Conservation (phyloP, 2,329 filamentous ascomycete species). For the Mycosphaerella arachidis region DNA sequence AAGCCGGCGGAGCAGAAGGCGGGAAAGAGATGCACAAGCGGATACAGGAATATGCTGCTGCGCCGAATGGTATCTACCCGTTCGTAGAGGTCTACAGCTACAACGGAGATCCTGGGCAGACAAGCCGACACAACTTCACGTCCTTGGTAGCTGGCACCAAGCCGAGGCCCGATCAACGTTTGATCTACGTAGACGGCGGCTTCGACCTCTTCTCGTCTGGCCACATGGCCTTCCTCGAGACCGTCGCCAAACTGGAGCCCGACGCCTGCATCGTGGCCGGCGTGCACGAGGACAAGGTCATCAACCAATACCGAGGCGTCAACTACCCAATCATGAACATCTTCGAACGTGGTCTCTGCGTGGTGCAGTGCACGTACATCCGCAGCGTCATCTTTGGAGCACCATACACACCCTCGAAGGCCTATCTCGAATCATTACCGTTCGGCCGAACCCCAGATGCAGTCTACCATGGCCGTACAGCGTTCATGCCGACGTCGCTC, state of each 20-base stretch:
- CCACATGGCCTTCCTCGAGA: slow-evolving; percentile 88
- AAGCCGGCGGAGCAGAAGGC: slow-evolving; percentile 60
- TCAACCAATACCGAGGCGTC: slow-evolving; percentile 93
- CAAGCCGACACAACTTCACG: slow-evolving; percentile 25
- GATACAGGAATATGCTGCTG: slow-evolving; percentile 81
- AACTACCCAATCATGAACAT: slow-evolving; percentile 99
- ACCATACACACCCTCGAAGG: slow-evolving; percentile 76
- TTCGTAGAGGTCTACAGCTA: slow-evolving; percentile 85
- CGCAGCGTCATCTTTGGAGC: slow-evolving; percentile 84
- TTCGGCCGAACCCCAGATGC: slow-evolving; percentile 57
- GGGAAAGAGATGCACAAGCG: slow-evolving; percentile 69
- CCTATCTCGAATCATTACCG: slow-evolving; percentile 72
- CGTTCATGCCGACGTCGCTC: slow-evolving; percentile 66
- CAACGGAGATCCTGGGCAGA: slow-evolving; percentile 33
- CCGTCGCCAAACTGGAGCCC: slow-evolving; percentile 68
- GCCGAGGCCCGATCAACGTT: slow-evolving; percentile 70
- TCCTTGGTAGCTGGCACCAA: slow-evolving; percentile 66
- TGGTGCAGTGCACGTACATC: slow-evolving; percentile 92
- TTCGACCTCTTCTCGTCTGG: slow-evolving; percentile 96
- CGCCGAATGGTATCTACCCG: slow-evolving; percentile 71
- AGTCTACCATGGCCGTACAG: slow-evolving; percentile 94
- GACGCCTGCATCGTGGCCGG: slow-evolving; percentile 88
- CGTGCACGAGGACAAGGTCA: slow-evolving; percentile 89
- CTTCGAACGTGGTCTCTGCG: slow-evolving; percentile 90
- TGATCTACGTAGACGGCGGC: slow-evolving; percentile 94